A percentile compares a stretch with the other conserved stretches of the same genome.
Conservation (phyloP, 2,329 filamentous ascomycete species). For the Botryosphaeria agaves region DNA sequence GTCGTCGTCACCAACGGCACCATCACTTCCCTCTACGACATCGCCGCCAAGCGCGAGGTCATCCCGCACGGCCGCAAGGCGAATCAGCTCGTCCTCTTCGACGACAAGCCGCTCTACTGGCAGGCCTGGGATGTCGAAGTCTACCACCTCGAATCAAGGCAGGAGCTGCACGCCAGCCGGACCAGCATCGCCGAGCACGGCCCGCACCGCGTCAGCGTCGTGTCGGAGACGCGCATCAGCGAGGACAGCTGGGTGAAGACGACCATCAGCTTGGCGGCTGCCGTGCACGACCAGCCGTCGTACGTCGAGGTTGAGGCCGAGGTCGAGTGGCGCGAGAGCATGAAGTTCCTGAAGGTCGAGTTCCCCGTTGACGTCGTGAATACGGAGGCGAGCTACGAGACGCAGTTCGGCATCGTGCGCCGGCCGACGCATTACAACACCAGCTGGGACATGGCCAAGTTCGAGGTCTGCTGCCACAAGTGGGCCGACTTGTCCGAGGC, state of each 20-base stretch:
- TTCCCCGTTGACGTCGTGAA: conserved; percentile 87
- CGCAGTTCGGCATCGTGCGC: conserved; percentile 75
- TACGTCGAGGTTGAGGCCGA: conserved; percentile 66
- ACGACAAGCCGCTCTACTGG: conserved; percentile 96
- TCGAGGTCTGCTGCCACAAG: conserved; percentile 91
- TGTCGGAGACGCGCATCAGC: conserved; percentile 76
- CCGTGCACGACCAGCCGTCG: conserved; percentile 44
- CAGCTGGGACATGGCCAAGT: conserved; percentile 93
- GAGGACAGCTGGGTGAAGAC: conserved; percentile 74
- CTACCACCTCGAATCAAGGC: conserved; percentile 75
- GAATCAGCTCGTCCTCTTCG: conserved; percentile 86
- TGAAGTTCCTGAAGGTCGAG: conserved; percentile 97
- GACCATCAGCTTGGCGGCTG: conserved; percentile 61
- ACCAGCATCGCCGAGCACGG: conserved; percentile 56
- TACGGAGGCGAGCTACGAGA: conserved; percentile 89
- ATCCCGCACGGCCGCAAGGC: conserved; percentile 57
- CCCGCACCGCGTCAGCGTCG: conserved; percentile 61
- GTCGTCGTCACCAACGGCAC: conserved; percentile 57
- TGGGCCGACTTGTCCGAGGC: conserved; percentile 82
- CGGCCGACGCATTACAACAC: conserved; percentile 98
- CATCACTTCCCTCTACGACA: conserved; percentile 74
- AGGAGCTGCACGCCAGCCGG: conserved; percentile 51
- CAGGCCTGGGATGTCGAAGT: conserved; percentile 98
- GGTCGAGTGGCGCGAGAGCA: conserved; percentile 93
- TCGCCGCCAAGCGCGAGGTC: conserved; percentile 54